Base-by-base conservation (phyloP, 2,329 filamentous ascomycete genomes). In the Cryphonectria parasitica region DNA sequence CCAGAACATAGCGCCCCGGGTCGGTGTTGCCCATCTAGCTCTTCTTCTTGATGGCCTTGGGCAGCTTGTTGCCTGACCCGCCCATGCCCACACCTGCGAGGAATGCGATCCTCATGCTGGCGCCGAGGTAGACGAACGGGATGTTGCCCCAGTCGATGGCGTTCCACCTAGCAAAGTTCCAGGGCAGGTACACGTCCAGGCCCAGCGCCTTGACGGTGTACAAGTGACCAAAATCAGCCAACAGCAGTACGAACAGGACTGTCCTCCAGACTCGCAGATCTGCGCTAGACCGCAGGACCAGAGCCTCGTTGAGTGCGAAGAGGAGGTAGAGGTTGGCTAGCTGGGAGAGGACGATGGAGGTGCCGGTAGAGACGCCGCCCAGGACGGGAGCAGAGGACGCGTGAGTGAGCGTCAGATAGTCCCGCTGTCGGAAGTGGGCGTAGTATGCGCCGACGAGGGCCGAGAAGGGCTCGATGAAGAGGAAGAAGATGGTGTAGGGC, bases 191-290 rank as follows among this genome's bases (percentile, higher is more conserved):
- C n/a, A 93, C 82, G 11, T 82, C 80, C 17, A 78, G 74, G 0
- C 92, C 92, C 41, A 91, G 82, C 39, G 82, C 82, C 49, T 83
- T 81, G 71, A 94, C 85, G 49, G 89, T 89, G 79, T 90, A 92
- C 69, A 95, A 81, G 79, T 95, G 92, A 3, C 92, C 92, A 45
- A 94, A 78, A 79, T 95, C 92, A n/a, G 91, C 92, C 22, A 95
- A 78, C 43, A 95, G 84, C 71, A 95, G 82, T 52, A 87, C 89
- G 62, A 91, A 81, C 5, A 95, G 82, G 36, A 95, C 83, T 0
- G 87, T 84, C 74, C 83, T 85, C 92, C 92, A 95, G 70, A 95
- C 92, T 34, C 84, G 83, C 45, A 90, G 77, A 80, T 94, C 90
- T 65, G 83, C 82, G 8, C 92, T 93, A 22, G 87, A 85, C 58